These are phyloP conservation scores for Exophiala xenobiotica DNA, from an alignment of 2,329 filamentous ascomycete genomes.

Conservation along the genomic window DNA sequence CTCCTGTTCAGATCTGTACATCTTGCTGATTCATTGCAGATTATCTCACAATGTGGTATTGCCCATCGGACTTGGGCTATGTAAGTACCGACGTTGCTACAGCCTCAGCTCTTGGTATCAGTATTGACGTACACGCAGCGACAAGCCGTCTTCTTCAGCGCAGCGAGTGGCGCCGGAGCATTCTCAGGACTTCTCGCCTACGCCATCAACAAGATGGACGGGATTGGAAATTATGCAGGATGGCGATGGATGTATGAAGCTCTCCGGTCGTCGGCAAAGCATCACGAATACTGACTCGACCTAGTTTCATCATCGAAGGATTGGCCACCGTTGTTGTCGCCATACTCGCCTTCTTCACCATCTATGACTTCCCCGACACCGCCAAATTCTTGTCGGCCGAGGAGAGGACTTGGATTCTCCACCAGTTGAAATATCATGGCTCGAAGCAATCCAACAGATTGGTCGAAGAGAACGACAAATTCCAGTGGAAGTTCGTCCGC, in stretches of 20 bases:
- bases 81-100: no score
- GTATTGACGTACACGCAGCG: background rate
- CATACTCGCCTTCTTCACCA: slow-evolving; percentile 39
- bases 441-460: background rate
- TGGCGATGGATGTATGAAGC: slow-evolving; percentile 27
- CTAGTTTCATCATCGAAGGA: slow-evolving; percentile 24
- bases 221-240: slow-evolving; percentile 41
- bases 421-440: no score
- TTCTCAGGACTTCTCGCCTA: slow-evolving; percentile 33
- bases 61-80: no score
- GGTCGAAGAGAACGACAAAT: background rate
- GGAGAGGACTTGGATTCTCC: no score
- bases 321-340: slow-evolving; percentile 41
- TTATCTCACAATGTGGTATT: no score
- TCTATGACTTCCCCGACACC: background rate
- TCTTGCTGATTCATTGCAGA: no score
- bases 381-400: background rate
- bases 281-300: no score
- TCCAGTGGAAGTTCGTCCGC: background rate
- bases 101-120: background rate
- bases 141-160: background rate
- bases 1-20: no score
- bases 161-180: background rate
- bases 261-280: no score
- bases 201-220: slow-evolving; percentile 52